A percentile compares a stretch with the other conserved stretches of the same genome.
phyloP scores from a whole-genome alignment of 306 rosid species.

The Chamaecrista fasciculata region DNA sequence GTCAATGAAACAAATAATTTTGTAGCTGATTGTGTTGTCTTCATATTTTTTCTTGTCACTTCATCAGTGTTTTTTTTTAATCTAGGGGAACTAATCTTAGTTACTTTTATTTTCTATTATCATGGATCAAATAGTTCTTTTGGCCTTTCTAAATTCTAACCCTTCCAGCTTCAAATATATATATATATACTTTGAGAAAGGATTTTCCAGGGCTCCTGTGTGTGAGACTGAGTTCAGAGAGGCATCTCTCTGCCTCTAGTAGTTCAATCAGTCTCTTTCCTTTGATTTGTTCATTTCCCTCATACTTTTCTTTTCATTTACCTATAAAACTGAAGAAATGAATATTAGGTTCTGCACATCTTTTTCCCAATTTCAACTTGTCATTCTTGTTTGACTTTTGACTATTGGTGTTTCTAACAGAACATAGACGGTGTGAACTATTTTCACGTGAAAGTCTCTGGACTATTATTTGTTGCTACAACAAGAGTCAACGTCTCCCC shows the following conservation, averaged over 20 bases:
- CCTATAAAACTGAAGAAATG: neutral
- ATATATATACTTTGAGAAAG: neutral
- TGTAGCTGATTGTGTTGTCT: neutral
- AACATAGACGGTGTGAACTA: slow-evolving; percentile 89
- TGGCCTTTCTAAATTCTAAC: neutral
- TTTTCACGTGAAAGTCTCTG: slow-evolving; percentile 91
- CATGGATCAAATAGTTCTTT: neutral
- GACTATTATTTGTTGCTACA: slow-evolving; percentile 81
- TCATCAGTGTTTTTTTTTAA: neutral
- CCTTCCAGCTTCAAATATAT: neutral
- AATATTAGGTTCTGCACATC: neutral
- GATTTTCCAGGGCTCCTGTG: neutral
- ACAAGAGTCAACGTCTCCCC: slow-evolving; percentile 77
- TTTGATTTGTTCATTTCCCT: neutral
- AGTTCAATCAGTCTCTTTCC: neutral
- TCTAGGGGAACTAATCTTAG: neutral
- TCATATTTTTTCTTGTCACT: neutral
- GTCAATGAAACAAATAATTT: neutral
- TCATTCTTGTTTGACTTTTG: neutral
- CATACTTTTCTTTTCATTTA: slow-evolving; percentile 5
- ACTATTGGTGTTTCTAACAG: slow-evolving; percentile 32
- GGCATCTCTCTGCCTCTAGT: neutral
- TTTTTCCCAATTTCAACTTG: neutral
- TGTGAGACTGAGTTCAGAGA: neutral
- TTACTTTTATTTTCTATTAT: neutral